Percentiles rank a stretch among this genome's conserved stretches.
These are phyloP conservation scores for Globisporangium okanoganense DNA, from an alignment of 352 stramenopile genomes.

Conservation along the genomic window DNA sequence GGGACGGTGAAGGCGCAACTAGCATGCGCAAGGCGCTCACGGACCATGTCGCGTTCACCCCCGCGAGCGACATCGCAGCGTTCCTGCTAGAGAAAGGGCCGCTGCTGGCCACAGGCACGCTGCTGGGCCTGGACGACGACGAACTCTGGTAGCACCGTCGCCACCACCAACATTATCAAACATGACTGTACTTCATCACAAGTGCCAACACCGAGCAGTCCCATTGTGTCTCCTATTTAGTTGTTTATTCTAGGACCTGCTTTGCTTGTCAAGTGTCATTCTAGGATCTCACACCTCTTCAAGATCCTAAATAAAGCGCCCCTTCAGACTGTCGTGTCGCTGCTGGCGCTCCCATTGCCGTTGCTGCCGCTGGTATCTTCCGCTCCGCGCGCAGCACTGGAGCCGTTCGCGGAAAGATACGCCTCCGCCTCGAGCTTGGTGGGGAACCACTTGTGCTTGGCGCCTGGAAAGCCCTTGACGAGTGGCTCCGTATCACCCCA, in stretches of 20 bases:
- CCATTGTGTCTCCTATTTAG: no score
- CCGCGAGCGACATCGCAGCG: constrained; percentile 33
- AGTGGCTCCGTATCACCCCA: no score
- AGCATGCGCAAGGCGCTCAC: constrained; percentile 63
- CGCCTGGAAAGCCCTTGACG: no score
- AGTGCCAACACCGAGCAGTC: no score
- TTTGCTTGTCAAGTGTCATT: not conserved
- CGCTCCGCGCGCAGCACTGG: no score
- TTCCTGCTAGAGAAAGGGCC: constrained; percentile 39
- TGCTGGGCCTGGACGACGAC: constrained; percentile 16
- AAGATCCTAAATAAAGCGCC: not conserved
- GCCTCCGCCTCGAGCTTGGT: no score
- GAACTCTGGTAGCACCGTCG: constrained; percentile 19
- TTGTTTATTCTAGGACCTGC: no score
- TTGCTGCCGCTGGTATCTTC: not conserved
- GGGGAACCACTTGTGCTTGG: no score
- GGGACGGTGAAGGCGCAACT: constrained; percentile 14
- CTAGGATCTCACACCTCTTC: not conserved
- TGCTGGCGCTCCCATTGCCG: not conserved
- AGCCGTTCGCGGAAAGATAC: no score
- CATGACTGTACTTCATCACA: not conserved
- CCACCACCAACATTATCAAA: not conserved
- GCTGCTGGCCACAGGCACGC: constrained; percentile 36
- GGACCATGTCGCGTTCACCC: constrained; percentile 69
- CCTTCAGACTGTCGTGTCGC: not conserved